Evolutionary conservation across 208 protist species (phyloP), one percentile per base, ranked within the genome.

Genomic region (Phytomonas serpens): DNA sequence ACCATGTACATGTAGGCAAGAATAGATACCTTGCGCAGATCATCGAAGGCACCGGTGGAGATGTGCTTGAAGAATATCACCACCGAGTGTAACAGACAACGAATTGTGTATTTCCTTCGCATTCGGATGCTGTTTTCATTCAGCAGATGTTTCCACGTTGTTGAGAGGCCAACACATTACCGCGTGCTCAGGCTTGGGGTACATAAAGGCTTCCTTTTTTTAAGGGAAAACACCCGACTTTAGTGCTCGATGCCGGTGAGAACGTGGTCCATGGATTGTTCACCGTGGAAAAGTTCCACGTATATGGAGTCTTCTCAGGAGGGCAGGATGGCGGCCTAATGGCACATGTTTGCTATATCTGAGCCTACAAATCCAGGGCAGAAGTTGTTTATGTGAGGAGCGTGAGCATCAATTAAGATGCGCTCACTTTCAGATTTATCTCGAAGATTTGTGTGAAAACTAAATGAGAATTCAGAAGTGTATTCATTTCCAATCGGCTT

Each of bases 161-260:
- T 99, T 87, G 4, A 99, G 88, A 83, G 98, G 99, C 98, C 98
- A 99, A 27, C 96, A 95, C 31, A 80, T 89, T 11, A 99, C 87
- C 32, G 98, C 98, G 78, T 99, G 98, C 4, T 98, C 98, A 9
- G 98, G 98, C 86, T 99, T 98, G 84, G 99, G 98, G 79, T 99
- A 97, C 16, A 98, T 98, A 7, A 99, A 95, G 10, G 94, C 88
- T 5, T 86, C 84, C 77, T 96, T 95, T 76, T 99, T 97, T 61
- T 94, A 89, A 11, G 75, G 67, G 87, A 90, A 29, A 99, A 67
- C 30, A 95, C 81, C 6, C 85, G 84, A 36, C 83, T 88, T 68
- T 93, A 85, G 77, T 98, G 94, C 87, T 99, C 97, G 31, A 99
- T 83, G 40, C 98, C 98, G 33, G 91, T 97, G 57, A 99, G 87